Evolutionary conservation across 2,329 filamentous ascomycete genomes (phyloP).

Genomic region (Talaromyces islandicus): DNA sequence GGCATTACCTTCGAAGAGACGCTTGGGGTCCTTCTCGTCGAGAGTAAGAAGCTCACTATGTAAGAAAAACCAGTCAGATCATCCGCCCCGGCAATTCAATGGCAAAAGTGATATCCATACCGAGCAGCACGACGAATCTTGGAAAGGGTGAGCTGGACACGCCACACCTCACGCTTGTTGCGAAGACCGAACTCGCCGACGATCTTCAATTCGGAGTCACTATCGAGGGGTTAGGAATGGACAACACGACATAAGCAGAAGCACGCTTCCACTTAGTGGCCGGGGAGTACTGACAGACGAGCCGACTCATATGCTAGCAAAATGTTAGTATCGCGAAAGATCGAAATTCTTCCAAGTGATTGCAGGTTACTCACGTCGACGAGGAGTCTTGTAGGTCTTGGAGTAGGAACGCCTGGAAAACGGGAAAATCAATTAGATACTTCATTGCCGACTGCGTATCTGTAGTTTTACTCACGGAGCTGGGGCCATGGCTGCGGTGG

Average conservation of each 20-base stretch:
- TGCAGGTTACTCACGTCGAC: slow-evolving; percentile 58
- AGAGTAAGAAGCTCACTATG: slow-evolving; percentile 96
- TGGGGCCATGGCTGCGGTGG: slow-evolving; percentile 38
- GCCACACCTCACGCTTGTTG: slow-evolving; percentile 99
- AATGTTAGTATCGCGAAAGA: slow-evolving; percentile 31
- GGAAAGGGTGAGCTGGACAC: slow-evolving; percentile 97
- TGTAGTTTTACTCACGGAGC: slow-evolving; percentile 33
- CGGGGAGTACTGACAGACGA: slow-evolving; percentile 92
- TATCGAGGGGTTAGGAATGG: slow-evolving; percentile 59
- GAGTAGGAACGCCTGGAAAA: slow-evolving; percentile 65
- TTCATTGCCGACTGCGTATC: slow-evolving; percentile 29
- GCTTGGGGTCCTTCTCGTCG: slow-evolving; percentile 99
- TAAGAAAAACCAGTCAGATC: slow-evolving; percentile 3
- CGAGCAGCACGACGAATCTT: slow-evolving; percentile 99
- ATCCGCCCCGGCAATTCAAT: not conserved
- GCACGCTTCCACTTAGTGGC: slow-evolving; percentile 98
- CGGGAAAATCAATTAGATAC: slow-evolving; percentile 22
- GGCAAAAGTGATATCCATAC: slow-evolving; percentile 50
- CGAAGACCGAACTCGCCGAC: slow-evolving; percentile 99
- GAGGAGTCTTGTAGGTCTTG: slow-evolving; percentile 99
- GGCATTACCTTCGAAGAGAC: slow-evolving; percentile 99
- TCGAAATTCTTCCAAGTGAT: slow-evolving; percentile 11
- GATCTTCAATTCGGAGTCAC: slow-evolving; percentile 99
- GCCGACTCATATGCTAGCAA: slow-evolving; percentile 85
- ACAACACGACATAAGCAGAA: slow-evolving; percentile 93